Base-by-base conservation (phyloP, 2,329 filamentous ascomycete genomes). In the Nemania sp. region DNA sequence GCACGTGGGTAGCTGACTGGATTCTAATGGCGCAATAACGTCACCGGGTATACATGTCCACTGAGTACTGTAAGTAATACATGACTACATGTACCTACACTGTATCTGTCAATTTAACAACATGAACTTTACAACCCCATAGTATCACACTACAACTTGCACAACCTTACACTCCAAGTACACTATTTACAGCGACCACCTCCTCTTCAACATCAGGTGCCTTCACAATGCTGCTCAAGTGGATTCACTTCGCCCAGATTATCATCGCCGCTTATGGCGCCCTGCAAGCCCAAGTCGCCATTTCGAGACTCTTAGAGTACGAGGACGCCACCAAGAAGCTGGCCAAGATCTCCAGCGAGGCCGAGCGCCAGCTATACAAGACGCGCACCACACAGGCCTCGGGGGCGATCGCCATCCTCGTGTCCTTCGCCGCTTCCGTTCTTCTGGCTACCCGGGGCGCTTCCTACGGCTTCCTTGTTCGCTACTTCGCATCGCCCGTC, bases 331-430 rank as follows among this genome's bases (percentile, higher is more conserved):
- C 72, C 45, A 72, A 81, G 66, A 79, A 78, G 64, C 73, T 77
- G 15, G 79, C 80, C 9, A 74, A 79, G 62, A 76, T 77, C 69
- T 80, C 78, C 2, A 73, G 74, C 32, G 74, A 75, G 40, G 79
- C 77, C 7, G 76, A 71, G 39, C 64, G 71, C 5, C 76, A 81
- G 65, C 69, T 81, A 20, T 69, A 75, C 65, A 76, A 76, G 66
- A 81, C 80, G 3, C 72, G 78, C 53, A 75, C 72, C 0, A 82
- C 79, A 0, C 78, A 80, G 60, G 73, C 74, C 1, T 72, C 73
- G 43, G 77, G 74, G 11, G 75, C 76, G 21, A 40, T 76, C 13
- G 71, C 77, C 12, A 75, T 80, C 65, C 25, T 65, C 37, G 18
- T 59, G 29, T 70, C 68, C 32, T 55, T 68, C 42, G 25, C 64